Evolutionary conservation across 176 grass and related monocot genomes (phyloP).

Genomic region (Otatea glauca): DNA sequence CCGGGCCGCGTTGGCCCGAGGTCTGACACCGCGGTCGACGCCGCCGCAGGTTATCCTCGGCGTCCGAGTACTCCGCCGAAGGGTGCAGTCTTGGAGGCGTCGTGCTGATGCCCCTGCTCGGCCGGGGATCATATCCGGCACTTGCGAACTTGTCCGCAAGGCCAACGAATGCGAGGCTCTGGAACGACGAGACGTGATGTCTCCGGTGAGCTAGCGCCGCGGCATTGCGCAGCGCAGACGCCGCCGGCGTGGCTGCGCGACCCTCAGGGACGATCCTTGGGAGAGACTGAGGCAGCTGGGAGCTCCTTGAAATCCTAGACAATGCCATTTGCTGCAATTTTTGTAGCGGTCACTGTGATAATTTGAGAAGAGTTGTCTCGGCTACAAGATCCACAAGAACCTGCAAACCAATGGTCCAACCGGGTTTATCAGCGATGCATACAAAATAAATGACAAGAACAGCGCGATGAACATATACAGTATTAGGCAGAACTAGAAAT

Average conservation of each 20-base stretch:
- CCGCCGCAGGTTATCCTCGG: background rate
- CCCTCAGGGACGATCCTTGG: too few relatives aligned
- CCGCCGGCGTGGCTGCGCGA: background rate
- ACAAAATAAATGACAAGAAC: too few relatives aligned
- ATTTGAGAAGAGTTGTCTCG: too few relatives aligned
- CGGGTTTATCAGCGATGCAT: too few relatives aligned
- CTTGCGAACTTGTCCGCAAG: conserved; percentile 2
- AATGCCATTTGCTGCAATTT: too few relatives aligned
- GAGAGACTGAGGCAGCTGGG: too few relatives aligned
- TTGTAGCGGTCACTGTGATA: too few relatives aligned
- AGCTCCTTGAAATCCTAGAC: too few relatives aligned
- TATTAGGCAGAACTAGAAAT: too few relatives aligned
- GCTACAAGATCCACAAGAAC: too few relatives aligned
- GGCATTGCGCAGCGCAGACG: conserved; percentile 29
- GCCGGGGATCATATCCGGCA: background rate
- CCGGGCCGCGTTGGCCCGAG: conserved; percentile 56
- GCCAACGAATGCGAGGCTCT: conserved; percentile 33
- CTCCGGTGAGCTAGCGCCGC: background rate
- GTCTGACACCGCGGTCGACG: conserved; percentile 36
- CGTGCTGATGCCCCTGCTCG: conserved; percentile 53
- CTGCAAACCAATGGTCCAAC: too few relatives aligned
- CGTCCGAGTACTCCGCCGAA: conserved; percentile 48
- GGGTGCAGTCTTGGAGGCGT: conserved; percentile 38
- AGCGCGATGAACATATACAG: too few relatives aligned
- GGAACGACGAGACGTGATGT: conserved; percentile 23